Conservation (phyloP, 768 basidiomycete species). For the Phanerochaete carnosa region DNA sequence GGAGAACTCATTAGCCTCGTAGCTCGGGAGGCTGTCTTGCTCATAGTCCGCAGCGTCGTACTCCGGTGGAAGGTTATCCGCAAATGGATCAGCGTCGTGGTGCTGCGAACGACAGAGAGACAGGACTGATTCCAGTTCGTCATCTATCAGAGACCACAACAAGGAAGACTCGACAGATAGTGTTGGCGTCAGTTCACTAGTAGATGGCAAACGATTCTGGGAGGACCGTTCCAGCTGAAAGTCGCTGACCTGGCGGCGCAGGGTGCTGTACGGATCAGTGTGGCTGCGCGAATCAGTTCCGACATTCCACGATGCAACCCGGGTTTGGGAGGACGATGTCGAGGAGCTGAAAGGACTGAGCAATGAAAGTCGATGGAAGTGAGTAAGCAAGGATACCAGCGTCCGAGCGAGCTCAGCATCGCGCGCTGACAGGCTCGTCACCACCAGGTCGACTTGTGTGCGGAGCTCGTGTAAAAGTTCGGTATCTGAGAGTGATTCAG, state of each 20-base stretch:
- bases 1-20: constrained; percentile 16
- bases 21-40: constrained; percentile 27
- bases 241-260: constrained; percentile 67
- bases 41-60: constrained; percentile 27
- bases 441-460: constrained; percentile 47
- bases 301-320: constrained; percentile 26
- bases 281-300: constrained; percentile 10
- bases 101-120: constrained; percentile 48
- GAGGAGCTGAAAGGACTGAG: constrained; percentile 13
- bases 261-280: constrained; percentile 51
- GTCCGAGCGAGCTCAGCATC: constrained; percentile 66
- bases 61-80: constrained; percentile 24
- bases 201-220: constrained; percentile 24
- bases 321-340: not conserved
- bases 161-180: constrained; percentile 57
- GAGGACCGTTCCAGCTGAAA: constrained; percentile 55
- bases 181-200: constrained; percentile 39
- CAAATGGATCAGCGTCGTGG: constrained; percentile 11
- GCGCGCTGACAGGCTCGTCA: constrained; percentile 30
- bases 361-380: constrained; percentile 61
- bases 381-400: constrained; percentile 64
- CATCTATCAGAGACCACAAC: constrained; percentile 73
- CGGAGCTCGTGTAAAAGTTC: constrained; percentile 60
- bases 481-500: constrained; percentile 32
- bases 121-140: constrained; percentile 67